Evolutionary conservation across 2,329 filamentous ascomycete species (phyloP).

Genomic region (Chaetomiaceae sp.): DNA sequence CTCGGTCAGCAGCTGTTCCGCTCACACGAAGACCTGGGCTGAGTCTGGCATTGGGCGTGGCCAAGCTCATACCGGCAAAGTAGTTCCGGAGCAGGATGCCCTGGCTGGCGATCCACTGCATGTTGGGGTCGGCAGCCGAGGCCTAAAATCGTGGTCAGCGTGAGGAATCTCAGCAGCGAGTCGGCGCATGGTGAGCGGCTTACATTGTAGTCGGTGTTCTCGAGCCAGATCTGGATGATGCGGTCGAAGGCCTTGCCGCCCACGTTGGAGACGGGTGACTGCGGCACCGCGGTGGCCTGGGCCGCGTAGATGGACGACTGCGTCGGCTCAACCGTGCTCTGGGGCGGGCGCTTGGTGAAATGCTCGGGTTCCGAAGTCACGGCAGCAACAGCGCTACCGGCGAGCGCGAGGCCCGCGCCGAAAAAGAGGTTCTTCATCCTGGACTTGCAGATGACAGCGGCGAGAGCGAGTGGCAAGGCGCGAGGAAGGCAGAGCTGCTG

Average conservation of each 20-base stretch:
- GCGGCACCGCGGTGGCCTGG: slow-evolving; percentile 54
- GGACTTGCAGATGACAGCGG: too few species aligned
- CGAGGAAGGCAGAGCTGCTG: neutral
- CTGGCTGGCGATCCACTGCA: slow-evolving; percentile 50
- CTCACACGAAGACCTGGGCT: too few species aligned
- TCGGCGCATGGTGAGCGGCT: too few species aligned
- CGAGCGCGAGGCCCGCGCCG: neutral
- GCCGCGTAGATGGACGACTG: slow-evolving; percentile 32
- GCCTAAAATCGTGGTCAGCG: neutral
- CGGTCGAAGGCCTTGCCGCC: slow-evolving; percentile 68
- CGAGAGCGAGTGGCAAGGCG: neutral
- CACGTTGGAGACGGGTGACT: slow-evolving; percentile 56
- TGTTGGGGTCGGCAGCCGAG: slow-evolving; percentile 36
- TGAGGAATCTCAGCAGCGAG: too few species aligned
- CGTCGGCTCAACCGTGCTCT: neutral
- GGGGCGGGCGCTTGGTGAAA: neutral
- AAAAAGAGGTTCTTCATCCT: neutral
- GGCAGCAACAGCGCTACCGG: neutral
- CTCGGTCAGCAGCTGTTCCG: too few species aligned
- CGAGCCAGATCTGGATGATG: slow-evolving; percentile 67
- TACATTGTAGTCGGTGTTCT: slow-evolving; percentile 67
- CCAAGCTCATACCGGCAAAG: slow-evolving; percentile 23
- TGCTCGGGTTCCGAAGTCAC: neutral
- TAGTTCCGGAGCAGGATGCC: slow-evolving; percentile 57
- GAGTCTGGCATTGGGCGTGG: too few species aligned